These are phyloP conservation scores for Pythium brachiatum DNA, from an alignment of 352 stramenopile genomes.

Conservation along the genomic window DNA sequence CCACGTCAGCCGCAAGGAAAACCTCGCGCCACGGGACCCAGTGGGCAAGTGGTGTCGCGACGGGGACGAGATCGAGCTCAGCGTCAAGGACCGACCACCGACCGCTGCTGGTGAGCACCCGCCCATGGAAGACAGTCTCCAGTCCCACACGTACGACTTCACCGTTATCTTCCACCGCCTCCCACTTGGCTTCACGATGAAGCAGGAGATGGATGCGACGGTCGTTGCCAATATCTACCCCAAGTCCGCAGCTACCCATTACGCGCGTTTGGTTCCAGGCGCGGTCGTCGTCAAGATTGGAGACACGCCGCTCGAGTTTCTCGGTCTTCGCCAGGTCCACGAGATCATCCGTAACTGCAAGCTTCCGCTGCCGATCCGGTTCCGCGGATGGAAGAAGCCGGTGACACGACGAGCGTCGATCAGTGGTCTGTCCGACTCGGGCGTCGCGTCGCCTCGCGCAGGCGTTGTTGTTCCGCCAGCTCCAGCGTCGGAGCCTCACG, in stretches of 20 bases:
- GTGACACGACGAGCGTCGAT: slow-evolving; percentile 12
- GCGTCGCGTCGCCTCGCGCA: background rate
- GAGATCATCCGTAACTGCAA: slow-evolving; percentile 77
- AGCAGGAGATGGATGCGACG: slow-evolving; percentile 66
- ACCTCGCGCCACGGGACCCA: slow-evolving; percentile 41
- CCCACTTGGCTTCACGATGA: slow-evolving; percentile 84
- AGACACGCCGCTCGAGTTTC: slow-evolving; percentile 44
- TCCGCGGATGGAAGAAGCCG: slow-evolving; percentile 43
- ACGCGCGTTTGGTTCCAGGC: slow-evolving; percentile 63
- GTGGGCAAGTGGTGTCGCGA: slow-evolving; percentile 51
- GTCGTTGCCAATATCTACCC: slow-evolving; percentile 86
- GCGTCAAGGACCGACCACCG: slow-evolving; percentile 24
- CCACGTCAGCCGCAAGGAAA: slow-evolving; percentile 56
- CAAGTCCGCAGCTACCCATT: slow-evolving; percentile 72
- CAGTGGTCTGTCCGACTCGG: background rate
- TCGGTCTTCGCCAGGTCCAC: slow-evolving; percentile 82
- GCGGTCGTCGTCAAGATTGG: slow-evolving; percentile 76
- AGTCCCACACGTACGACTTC: slow-evolving; percentile 56
- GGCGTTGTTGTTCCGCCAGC: background rate
- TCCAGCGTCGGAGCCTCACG: slow-evolving; percentile 6
- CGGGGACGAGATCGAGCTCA: slow-evolving; percentile 66
- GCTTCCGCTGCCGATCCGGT: slow-evolving; percentile 67
- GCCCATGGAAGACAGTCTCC: slow-evolving; percentile 10
- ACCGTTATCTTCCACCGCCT: slow-evolving; percentile 81
- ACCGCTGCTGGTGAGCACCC: background rate